Conservation (phyloP, 306 rosid genomes). For the Senna siamea region DNA sequence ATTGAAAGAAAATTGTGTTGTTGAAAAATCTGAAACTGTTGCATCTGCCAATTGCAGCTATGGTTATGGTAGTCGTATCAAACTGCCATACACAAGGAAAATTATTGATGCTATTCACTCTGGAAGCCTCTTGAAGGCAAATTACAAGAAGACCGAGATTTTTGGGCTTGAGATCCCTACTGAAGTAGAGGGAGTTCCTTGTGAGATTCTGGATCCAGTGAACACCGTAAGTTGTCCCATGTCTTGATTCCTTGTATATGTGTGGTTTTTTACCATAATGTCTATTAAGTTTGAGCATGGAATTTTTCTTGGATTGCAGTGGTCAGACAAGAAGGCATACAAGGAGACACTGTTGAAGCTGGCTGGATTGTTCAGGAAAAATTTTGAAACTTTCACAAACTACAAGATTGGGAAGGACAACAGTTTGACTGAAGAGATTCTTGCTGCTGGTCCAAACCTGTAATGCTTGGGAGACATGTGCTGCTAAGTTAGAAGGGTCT, state of each 20-base stretch:
- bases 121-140: slow-evolving; percentile 62
- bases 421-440: slow-evolving; percentile 71
- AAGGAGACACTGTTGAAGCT: slow-evolving; percentile 63
- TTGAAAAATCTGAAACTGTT: not conserved
- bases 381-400: slow-evolving; percentile 65
- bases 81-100: slow-evolving; percentile 73
- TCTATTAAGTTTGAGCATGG: slow-evolving; percentile 7
- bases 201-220: slow-evolving; percentile 73
- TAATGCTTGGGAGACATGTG: slow-evolving; percentile 32
- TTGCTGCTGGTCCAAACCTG: slow-evolving; percentile 76
- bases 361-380: slow-evolving; percentile 72
- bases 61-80: slow-evolving; percentile 75
- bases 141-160: slow-evolving; percentile 65
- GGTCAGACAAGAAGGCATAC: slow-evolving; percentile 71
- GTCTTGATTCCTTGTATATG: not conserved
- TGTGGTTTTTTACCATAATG: not conserved
- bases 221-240: slow-evolving; percentile 62
- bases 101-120: slow-evolving; percentile 89
- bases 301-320: slow-evolving; percentile 50
- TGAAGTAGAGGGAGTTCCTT: slow-evolving; percentile 74
- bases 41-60: slow-evolving; percentile 53
- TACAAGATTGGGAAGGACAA: slow-evolving; percentile 65
- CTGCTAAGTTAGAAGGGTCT: not conserved
- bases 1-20: not conserved
- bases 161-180: slow-evolving; percentile 86